These are phyloP conservation scores for Kodamaea anthophila DNA, from an alignment of 1,139 yeast genomes.

Conservation along the genomic window DNA sequence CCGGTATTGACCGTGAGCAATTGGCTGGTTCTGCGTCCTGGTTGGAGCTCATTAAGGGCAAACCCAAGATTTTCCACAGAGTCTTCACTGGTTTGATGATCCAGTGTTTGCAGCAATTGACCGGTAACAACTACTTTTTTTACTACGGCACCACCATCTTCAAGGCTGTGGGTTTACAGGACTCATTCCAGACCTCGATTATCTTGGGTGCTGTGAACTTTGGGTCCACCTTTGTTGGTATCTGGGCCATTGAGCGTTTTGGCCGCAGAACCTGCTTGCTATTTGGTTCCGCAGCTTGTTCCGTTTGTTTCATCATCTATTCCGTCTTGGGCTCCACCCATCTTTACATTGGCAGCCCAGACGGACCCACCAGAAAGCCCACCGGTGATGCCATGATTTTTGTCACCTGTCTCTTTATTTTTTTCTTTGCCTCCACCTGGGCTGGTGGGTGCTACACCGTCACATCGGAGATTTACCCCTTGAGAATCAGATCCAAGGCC, in stretches of 20 bases:
- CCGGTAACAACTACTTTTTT: slow-evolving; percentile 79
- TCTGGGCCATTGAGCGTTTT: slow-evolving; percentile 59
- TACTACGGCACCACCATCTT: slow-evolving; percentile 76
- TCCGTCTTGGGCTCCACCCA: slow-evolving; percentile 62
- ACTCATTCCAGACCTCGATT: slow-evolving; percentile 72
- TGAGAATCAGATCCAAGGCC: slow-evolving; percentile 74
- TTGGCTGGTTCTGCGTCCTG: slow-evolving; percentile 62
- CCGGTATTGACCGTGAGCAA: slow-evolving; percentile 59
- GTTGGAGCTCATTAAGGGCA: slow-evolving; percentile 59
- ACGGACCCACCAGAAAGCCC: slow-evolving; percentile 23
- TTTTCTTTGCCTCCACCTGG: slow-evolving; percentile 84
- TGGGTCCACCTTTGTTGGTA: slow-evolving; percentile 63
- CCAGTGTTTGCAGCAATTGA: slow-evolving; percentile 69
- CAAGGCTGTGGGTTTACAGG: slow-evolving; percentile 67
- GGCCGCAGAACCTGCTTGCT: slow-evolving; percentile 68
- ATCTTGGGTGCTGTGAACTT: slow-evolving; percentile 76
- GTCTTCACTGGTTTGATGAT: slow-evolving; percentile 58
- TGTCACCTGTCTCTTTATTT: slow-evolving; percentile 71
- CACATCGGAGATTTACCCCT: slow-evolving; percentile 72
- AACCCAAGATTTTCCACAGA: slow-evolving; percentile 62
- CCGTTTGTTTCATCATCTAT: slow-evolving; percentile 57
- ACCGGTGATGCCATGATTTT: slow-evolving; percentile 75
- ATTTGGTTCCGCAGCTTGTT: slow-evolving; percentile 56
- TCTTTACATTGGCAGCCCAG: slow-evolving; percentile 37
- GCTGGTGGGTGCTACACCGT: slow-evolving; percentile 80